Base-by-base conservation (phyloP, 139 green algal genomes). In the Mesotaenium endlicherianum region DNA sequence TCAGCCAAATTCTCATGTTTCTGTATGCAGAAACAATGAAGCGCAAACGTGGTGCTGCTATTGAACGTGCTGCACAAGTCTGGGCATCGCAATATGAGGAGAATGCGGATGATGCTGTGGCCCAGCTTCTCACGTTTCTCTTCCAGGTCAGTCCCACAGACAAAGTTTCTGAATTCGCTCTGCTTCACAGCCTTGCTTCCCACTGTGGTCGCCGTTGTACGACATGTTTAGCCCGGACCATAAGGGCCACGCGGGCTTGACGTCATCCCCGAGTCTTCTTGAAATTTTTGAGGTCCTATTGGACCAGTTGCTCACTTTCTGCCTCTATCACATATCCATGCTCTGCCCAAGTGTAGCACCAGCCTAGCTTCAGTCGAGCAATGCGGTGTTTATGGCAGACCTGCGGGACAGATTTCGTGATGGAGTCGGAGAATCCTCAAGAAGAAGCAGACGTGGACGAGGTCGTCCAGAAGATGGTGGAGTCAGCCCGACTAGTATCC, bases 401-500 rank as follows among this genome's bases (percentile, higher is more conserved):
- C 17, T 82, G 75, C 31, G 75, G 75, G 6, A 26, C 43, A n/a
- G 34, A 85, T 14, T 39, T 85, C 14, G 71, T 69, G 26, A 69
- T 81, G 42, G 79, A 85, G 14, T 36, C 40, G 3, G 79, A 84
- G 1, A 81, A 69, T 26, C n/a, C 75, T 20, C 57, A 36, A 70
- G 79, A 85, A 26, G 79, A 85, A 3, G 36, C 26, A 1, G 79
- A 77, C 2, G 79, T 85, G 26, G 79, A 85, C 69, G 79, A 85
- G 2, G 43, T 84, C 2, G 36, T 85, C 2, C 69, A 69, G 75
- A 64, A 85, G 16, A 26, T 82, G 1, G 79, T 85, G 17, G 76
- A 76, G 38, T 41, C 59, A 30, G 76, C 76, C 6, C 44, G 36
- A 79, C 42, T 40, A 70, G 42, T 34, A 38, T 55, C 1, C 71